phyloP scores from a whole-genome alignment of 306 rosid genomes.

The Dryas drummondii region DNA sequence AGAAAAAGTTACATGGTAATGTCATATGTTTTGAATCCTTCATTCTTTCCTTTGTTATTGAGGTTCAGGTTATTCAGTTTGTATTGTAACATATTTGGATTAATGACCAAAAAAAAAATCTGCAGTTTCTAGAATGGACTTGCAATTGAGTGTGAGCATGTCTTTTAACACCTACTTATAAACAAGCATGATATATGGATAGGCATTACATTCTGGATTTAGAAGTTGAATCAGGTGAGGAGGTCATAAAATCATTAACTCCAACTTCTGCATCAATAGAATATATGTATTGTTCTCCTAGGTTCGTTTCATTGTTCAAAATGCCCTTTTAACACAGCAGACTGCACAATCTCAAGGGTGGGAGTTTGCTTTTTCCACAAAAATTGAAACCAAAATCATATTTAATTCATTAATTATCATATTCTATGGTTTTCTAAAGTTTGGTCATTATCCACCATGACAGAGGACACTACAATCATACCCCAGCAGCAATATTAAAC shows the following conservation, averaged over 20 bases:
- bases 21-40: constrained; percentile 18
- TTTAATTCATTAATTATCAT: not conserved
- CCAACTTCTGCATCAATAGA: not conserved
- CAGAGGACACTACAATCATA: not conserved
- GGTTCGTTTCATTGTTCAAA: not conserved
- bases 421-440: not conserved
- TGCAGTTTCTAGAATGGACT: constrained; percentile 23
- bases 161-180: too few relatives aligned
- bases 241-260: not conserved
- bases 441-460: constrained; percentile 21
- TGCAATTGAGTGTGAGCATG: not conserved
- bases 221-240: not conserved
- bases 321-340: not conserved
- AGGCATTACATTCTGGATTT: not conserved
- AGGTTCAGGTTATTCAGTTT: constrained; percentile 29
- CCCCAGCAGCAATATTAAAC: not conserved
- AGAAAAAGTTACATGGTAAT: constrained; percentile 31
- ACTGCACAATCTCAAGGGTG: not conserved
- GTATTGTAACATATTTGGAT: constrained; percentile 34
- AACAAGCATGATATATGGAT: too few relatives aligned
- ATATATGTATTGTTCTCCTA: not conserved
- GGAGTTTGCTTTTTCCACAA: not conserved
- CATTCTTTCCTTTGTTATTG: constrained; percentile 16
- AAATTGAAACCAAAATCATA: not conserved
- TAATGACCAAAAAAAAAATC: constrained; percentile 14